Base-by-base conservation (phyloP, 108 stramenopile genomes). In the Cylindrotheca fusiformis region DNA sequence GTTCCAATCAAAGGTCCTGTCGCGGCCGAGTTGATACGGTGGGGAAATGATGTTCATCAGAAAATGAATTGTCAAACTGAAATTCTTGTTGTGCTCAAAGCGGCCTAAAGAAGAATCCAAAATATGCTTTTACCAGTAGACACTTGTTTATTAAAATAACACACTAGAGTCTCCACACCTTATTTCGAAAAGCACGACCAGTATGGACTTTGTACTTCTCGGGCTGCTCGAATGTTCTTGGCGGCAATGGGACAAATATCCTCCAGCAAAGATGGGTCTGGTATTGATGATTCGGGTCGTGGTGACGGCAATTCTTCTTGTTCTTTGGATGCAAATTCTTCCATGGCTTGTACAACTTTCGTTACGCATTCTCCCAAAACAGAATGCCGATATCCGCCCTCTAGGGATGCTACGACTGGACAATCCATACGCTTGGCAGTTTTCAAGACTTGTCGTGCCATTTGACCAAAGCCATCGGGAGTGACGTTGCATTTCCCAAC, bases 401-500 rank as follows among this genome's bases (percentile, higher is more conserved):
- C 82, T 52, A 83, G 50, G 22, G 78, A 46, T 52, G 67, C 79
- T 0, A 79, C 78, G 14, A 83, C 76, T 22, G 63, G 76, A 18
- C 75, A 75, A 17, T 65, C 27, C 48, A 83, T 32, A 8, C 64
- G 66, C 68, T 69, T 83, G 29, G 76, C 71, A 33, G 59, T 14
- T 6, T 14, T 6, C 14, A 41, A 14, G 36, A 41, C 14, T 41
- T 41, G 36, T 2, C 76, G 53, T n/a, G 80, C 85, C 55, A 88
- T 64, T 19, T 69, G 48, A n/a, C 76, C 87, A 73, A 67, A 85
- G 54, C 79, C 74, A 32, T 76, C 62, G 6, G 81, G 79, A 12
- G 83, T 68, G 0, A 90, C 63, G 30, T 59, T 23, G 64, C 87
- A 87, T 47, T 86, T 83, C 21, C 85, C 85, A 14, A 52, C 27